Evolutionary conservation across 257 asterid genomes (phyloP).

Genomic region (Nicotiana obtusifolia): DNA sequence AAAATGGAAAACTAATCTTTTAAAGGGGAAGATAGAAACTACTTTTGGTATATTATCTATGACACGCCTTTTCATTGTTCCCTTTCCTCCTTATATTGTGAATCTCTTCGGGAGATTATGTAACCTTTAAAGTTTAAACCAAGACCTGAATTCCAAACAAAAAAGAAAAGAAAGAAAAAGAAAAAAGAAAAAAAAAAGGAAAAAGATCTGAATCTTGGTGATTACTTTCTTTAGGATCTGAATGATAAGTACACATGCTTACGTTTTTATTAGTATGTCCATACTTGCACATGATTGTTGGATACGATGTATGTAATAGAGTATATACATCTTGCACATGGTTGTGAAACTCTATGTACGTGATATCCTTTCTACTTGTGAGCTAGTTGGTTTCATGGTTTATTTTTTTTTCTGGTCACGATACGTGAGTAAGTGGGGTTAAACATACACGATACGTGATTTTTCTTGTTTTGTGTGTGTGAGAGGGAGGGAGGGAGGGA

Average conservation of each 20-base stretch:
- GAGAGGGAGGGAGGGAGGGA: neutral
- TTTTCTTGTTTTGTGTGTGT: neutral
- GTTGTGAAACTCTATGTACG: neutral
- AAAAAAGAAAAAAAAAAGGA: too few relatives aligned
- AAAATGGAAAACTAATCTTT: neutral
- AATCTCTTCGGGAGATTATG: neutral
- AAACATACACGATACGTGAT: neutral
- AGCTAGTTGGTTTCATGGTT: constrained; percentile 1
- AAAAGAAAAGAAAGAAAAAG: too few relatives aligned
- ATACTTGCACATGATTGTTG: neutral
- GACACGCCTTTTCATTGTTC: neutral
- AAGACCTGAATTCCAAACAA: too few relatives aligned
- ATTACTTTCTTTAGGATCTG: neutral
- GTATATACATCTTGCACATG: neutral
- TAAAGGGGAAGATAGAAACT: neutral
- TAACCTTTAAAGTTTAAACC: too few relatives aligned
- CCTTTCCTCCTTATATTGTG: neutral
- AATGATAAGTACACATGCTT: neutral
- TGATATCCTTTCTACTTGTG: neutral
- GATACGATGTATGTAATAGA: neutral
- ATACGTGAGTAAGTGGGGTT: neutral
- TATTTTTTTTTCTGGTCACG: neutral
- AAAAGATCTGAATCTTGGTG: too few relatives aligned
- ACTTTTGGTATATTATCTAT: neutral
- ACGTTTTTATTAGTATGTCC: neutral